Conservation (phyloP, 805 yeast genomes). For the Sugiyamaella valdiviana region DNA sequence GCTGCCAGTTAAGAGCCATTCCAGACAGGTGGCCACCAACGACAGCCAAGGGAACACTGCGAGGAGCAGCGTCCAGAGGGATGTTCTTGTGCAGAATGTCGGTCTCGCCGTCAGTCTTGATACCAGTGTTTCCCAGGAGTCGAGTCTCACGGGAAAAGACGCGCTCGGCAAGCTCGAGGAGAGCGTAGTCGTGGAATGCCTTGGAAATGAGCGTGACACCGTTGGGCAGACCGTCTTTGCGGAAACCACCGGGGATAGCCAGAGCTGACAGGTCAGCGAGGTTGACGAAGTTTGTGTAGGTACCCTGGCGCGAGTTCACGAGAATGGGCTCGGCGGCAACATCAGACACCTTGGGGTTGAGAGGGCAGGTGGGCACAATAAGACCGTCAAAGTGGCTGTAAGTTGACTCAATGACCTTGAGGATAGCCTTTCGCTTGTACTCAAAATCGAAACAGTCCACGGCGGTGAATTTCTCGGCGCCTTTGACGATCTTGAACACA, state of each 20-base stretch:
- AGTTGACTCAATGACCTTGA: slow-evolving; percentile 53
- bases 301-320: slow-evolving; percentile 88
- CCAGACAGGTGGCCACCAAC: slow-evolving; percentile 95
- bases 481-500: slow-evolving; percentile 64
- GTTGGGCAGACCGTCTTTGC: slow-evolving; percentile 79
- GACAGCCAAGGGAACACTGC: slow-evolving; percentile 68
- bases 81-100: slow-evolving; percentile 37
- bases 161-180: slow-evolving; percentile 73
- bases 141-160: slow-evolving; percentile 52
- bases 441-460: slow-evolving; percentile 80
- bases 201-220: slow-evolving; percentile 82
- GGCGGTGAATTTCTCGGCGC: slow-evolving; percentile 75
- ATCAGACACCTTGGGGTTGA: slow-evolving; percentile 75
- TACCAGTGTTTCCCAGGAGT: slow-evolving; percentile 49
- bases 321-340: slow-evolving; percentile 70
- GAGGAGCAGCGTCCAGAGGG: slow-evolving; percentile 39
- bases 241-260: slow-evolving; percentile 87
- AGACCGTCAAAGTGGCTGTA: slow-evolving; percentile 64
- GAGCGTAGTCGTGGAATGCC: slow-evolving; percentile 82
- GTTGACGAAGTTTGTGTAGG: slow-evolving; percentile 97
- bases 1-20: slow-evolving; percentile 89
- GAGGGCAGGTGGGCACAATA: slow-evolving; percentile 89
- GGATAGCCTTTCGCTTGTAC: slow-evolving; percentile 75
- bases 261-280: slow-evolving; percentile 89
- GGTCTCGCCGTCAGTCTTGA: slow-evolving; percentile 37